Evolutionary conservation across 2,329 filamentous ascomycete genomes (phyloP), one percentile per base, ranked within the genome.

Genomic region (Geoglossum cookeanum): DNA sequence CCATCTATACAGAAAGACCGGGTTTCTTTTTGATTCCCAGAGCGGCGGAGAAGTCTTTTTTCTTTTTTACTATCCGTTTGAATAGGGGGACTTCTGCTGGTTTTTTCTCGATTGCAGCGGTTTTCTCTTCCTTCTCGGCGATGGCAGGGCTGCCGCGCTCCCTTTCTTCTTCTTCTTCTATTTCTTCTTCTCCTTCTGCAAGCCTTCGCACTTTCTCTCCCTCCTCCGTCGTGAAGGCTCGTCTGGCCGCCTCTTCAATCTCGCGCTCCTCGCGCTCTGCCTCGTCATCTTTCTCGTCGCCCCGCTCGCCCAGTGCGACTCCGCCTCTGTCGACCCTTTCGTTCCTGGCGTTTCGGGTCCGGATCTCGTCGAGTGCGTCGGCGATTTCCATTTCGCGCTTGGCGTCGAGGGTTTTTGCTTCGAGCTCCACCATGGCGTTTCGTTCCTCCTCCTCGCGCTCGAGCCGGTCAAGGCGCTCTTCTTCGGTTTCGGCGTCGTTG

Each of bases 311-410:
- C 32, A 74, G 71, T 22, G 80, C 78, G 58, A 83, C 80, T 3
- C 80, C 74, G 2, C 80, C 81, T 59, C 80, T 81, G 59, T 87
- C 82, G 7, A 83, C 84, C 61, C 85, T 78, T 69, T 94, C 87
- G 55, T 92, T 81, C 61, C 89, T 77, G 6, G 92, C 92, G 71
- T 98, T 98, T 61, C 91, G 75, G 56, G 87, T 91, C 58, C 91
- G 77, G 58, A 98, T 96, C 71, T 96, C 90, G 69, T 98, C 92
- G 57, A 98, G 72, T 6, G 90, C 91, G 73, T 98, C 92, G 1
- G 92, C 92, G 49, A 96, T 87, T 17, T 86, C 87, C 90, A 98
- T 98, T 70, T 98, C 92, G 45, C 85, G 78, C 73, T 92, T 90
- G 0, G 90, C 90, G 68, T 98, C 92, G 27, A 85, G 73, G 57